phyloP scores from a whole-genome alignment of 2,329 filamentous ascomycete genomes.

The Akanthomyces lecanii region DNA sequence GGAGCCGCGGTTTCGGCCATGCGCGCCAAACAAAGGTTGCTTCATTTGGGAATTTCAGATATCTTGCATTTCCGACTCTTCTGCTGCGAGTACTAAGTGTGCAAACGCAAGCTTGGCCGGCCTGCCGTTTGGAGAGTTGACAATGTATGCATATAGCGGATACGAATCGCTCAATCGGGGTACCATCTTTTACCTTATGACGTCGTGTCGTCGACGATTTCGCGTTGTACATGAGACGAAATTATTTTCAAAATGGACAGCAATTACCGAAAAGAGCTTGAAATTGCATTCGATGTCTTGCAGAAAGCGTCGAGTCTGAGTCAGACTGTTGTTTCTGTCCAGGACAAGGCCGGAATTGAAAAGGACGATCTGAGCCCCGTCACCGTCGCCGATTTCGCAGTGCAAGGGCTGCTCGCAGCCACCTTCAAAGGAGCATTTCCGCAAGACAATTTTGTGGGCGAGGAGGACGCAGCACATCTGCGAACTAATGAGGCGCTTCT shows the following conservation, averaged over 20 bases:
- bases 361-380: constrained; percentile 55
- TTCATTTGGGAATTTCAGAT: neutral
- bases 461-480: constrained; percentile 49
- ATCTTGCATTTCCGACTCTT: neutral
- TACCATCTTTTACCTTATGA: neutral
- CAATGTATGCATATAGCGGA: constrained; percentile 13
- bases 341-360: constrained; percentile 47
- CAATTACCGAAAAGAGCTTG: constrained; percentile 39
- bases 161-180: constrained; percentile 8
- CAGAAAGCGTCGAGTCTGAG: constrained; percentile 46
- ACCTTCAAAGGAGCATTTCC: constrained; percentile 50
- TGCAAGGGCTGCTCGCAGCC: constrained; percentile 51
- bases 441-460: constrained; percentile 48
- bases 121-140: neutral
- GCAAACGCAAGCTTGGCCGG: neutral
- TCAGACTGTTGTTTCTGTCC: constrained; percentile 42
- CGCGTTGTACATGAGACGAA: neutral
- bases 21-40: neutral
- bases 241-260: constrained; percentile 36
- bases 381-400: constrained; percentile 56
- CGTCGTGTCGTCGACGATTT: neutral
- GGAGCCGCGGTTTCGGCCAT: constrained; percentile 22
- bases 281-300: constrained; percentile 39
- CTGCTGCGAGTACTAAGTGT: neutral
- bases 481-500: constrained; percentile 39